Conservation (phyloP, 75 land plant species). For the Ceratopteris richardii region DNA sequence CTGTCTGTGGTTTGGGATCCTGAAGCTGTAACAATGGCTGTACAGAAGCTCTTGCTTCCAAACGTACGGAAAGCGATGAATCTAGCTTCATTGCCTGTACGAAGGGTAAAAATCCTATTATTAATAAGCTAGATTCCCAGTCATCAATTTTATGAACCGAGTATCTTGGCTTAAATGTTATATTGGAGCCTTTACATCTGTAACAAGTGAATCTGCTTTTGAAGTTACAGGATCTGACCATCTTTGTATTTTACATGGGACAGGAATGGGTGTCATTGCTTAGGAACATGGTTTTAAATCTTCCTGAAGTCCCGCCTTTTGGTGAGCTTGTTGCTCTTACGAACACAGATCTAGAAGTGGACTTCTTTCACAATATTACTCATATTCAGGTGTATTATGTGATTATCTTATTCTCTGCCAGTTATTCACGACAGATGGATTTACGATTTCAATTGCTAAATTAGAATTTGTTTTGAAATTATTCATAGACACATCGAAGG, state of each 20-base stretch:
- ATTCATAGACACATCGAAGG: conserved; percentile 68
- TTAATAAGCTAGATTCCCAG: too few species aligned
- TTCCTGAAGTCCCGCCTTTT: conserved; percentile 33
- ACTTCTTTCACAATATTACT: conserved; percentile 82
- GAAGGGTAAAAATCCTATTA: conserved; percentile 30
- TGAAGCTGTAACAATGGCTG: conserved; percentile 13
- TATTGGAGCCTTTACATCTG: too few species aligned
- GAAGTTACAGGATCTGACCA: conserved; percentile 1
- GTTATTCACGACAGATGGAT: too few species aligned
- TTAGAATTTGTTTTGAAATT: too few species aligned
- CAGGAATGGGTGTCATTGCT: conserved; percentile 88
- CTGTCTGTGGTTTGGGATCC: background rate
- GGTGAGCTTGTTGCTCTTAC: conserved; percentile 34
- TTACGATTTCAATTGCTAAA: too few species aligned
- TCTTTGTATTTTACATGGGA: background rate
- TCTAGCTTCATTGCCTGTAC: conserved; percentile 18
- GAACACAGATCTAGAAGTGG: conserved; percentile 66
- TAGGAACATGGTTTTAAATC: conserved; percentile 57
- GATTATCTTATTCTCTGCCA: too few species aligned
- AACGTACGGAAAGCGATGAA: conserved; percentile 20
- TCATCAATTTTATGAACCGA: too few species aligned
- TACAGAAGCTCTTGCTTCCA: conserved; percentile 22
- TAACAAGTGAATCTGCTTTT: too few species aligned
- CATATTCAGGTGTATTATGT: conserved; percentile 68
- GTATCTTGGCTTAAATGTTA: too few species aligned